A percentile compares a stretch with the other conserved stretches of the same genome.
phyloP scores from a whole-genome alignment of 2,329 filamentous ascomycete genomes.

The Fusarium anguioides region DNA sequence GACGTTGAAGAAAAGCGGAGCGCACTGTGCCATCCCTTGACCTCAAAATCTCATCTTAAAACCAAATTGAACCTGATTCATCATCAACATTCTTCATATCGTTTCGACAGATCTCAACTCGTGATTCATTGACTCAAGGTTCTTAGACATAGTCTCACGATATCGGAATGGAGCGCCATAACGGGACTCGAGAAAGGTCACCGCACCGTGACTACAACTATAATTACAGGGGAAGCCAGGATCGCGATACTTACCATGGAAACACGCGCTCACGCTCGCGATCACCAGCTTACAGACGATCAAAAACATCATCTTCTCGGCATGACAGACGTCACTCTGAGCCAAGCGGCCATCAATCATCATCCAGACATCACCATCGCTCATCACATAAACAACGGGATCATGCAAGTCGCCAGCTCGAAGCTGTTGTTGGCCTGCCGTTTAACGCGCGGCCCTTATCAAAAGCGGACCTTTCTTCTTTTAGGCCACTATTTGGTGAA shows the following conservation, averaged over 20 bases:
- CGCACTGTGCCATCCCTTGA: constrained; percentile 43
- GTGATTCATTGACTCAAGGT: neutral
- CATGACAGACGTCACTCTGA: constrained; percentile 28
- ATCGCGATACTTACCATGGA: constrained; percentile 21
- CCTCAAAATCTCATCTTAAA: constrained; percentile 33
- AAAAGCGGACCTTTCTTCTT: constrained; percentile 74
- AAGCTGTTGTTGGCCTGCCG: constrained; percentile 61
- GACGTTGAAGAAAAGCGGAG: constrained; percentile 30
- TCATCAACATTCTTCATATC: neutral
- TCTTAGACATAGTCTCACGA: neutral
- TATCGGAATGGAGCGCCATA: constrained; percentile 30
- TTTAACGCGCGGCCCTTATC: constrained; percentile 72
- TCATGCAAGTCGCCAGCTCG: constrained; percentile 23
- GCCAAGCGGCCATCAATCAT: constrained; percentile 24
- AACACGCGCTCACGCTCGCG: constrained; percentile 40
- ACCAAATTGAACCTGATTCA: constrained; percentile 18
- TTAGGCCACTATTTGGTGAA: constrained; percentile 79
- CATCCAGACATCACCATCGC: constrained; percentile 34
- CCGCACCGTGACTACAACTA: constrained; percentile 36
- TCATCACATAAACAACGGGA: constrained; percentile 42
- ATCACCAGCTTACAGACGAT: constrained; percentile 36
- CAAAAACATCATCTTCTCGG: constrained; percentile 31
- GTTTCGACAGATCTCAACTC: neutral
- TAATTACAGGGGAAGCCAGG: constrained; percentile 34
- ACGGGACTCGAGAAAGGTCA: constrained; percentile 33